Evolutionary conservation across 108 stramenopile genomes (phyloP).

Genomic region (Chaetoceros muelleri): DNA sequence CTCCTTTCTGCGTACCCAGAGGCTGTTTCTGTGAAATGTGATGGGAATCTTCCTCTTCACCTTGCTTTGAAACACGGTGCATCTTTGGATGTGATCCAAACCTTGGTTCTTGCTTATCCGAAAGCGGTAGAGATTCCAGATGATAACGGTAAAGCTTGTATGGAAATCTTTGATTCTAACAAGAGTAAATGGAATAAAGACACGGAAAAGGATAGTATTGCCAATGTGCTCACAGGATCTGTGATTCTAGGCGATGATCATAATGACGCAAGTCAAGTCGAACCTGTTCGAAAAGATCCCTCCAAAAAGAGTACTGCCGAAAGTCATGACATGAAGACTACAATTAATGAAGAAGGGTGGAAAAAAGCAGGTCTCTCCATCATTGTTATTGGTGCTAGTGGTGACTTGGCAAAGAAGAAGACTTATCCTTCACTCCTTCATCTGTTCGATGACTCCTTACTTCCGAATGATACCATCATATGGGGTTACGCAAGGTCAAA

Average conservation of each 20-base stretch:
- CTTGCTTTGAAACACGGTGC: slow-evolving; percentile 46
- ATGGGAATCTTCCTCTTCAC: slow-evolving; percentile 57
- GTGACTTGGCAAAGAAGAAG: slow-evolving; percentile 97
- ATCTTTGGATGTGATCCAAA: slow-evolving; percentile 50
- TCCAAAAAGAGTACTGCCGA: too few relatives aligned
- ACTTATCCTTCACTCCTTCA: slow-evolving; percentile 88
- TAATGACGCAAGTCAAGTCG: not conserved
- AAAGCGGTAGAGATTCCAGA: slow-evolving; percentile 37
- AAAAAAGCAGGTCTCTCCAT: slow-evolving; percentile 19
- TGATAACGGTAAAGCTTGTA: slow-evolving; percentile 43
- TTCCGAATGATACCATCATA: slow-evolving; percentile 65
- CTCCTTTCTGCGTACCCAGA: slow-evolving; percentile 37
- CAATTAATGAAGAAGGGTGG: slow-evolving; percentile 3
- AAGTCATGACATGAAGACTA: not conserved
- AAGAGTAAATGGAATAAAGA: not conserved
- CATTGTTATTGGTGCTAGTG: slow-evolving; percentile 71
- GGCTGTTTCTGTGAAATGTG: slow-evolving; percentile 32
- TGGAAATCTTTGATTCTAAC: slow-evolving; percentile 28
- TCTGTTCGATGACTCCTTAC: slow-evolving; percentile 61
- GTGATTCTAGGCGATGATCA: not conserved
- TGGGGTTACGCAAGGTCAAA: slow-evolving; percentile 88
- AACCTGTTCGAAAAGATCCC: not conserved
- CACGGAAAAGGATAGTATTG: not conserved
- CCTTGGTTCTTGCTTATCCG: slow-evolving; percentile 47
- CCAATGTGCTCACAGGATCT: not conserved